A percentile compares a stretch with the other conserved stretches of the same genome.
phyloP scores from a whole-genome alignment of 768 basidiomycete genomes.

The Xanthoconium purpureum region DNA sequence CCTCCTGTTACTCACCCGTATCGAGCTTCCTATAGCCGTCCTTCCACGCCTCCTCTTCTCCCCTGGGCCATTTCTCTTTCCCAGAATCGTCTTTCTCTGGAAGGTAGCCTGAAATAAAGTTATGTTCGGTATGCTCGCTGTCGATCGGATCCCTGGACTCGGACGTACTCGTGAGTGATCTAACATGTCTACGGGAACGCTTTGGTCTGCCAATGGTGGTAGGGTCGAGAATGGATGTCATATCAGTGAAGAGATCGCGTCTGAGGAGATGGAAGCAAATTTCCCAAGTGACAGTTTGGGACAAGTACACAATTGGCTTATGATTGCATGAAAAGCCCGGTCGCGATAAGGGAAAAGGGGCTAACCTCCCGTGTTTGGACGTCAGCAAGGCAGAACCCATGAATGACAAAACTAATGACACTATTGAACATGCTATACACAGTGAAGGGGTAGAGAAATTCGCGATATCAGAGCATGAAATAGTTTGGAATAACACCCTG shows the following conservation, averaged over 20 bases:
- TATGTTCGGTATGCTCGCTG: background rate
- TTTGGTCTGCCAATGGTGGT: constrained; percentile 58
- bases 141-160: background rate
- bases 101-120: constrained; percentile 57
- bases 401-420: too few species aligned
- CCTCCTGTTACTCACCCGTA: constrained; percentile 39
- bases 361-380: too few species aligned
- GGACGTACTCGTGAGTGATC: constrained; percentile 58
- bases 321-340: too few species aligned
- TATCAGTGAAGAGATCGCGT: constrained; percentile 17
- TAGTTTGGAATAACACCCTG: too few species aligned
- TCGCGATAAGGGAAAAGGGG: too few species aligned
- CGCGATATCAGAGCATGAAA: too few species aligned
- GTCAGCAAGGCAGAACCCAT: too few species aligned
- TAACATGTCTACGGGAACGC: constrained; percentile 59
- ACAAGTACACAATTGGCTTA: too few species aligned
- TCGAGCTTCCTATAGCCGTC: constrained; percentile 54
- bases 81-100: constrained; percentile 75
- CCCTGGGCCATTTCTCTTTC: constrained; percentile 82
- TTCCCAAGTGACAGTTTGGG: background rate
- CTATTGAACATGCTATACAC: too few species aligned
- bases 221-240: constrained; percentile 68
- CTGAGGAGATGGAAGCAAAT: background rate
- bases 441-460: too few species aligned
- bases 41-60: constrained; percentile 76